Base-by-base conservation (phyloP, 2,329 filamentous ascomycete species). In the Trichoderma semiorbis region DNA sequence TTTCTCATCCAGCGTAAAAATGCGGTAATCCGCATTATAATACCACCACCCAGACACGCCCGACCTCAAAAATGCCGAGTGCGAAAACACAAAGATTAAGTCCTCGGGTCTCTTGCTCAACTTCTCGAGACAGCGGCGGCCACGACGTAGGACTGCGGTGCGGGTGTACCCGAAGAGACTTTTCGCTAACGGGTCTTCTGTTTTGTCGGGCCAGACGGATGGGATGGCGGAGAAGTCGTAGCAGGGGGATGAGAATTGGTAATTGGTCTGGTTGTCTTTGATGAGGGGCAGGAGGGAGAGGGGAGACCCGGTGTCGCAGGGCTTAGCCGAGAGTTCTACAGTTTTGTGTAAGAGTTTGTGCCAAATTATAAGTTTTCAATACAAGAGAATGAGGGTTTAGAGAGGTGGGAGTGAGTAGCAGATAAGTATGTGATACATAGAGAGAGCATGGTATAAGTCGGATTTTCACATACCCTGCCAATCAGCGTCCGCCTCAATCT, bases 131-230 rank as follows among this genome's bases (percentile, higher is more conserved):
- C 83, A 84, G 0, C 79, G 78, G 74, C 86, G 84, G 0, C 85
- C 90, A 14, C 91, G 87, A 0, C 81, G 82, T 5, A 91, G 78
- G 47, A 92, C 84, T 30, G 87, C 85, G 3, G 77, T 76, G 50
- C 83, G 83, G 2, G 83, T 87, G 80, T 87, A 88, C 21, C 84
- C 85, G 78, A 91, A 92, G 7, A 78, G 78, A 6, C 21, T 76
- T 74, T 47, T 1, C 4, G 79, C 85, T 0, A 85, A 85, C 0
- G 85, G 85, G 8, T 39, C 36, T 4, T 47, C 18, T 3, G 82
- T 87, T 82, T 92, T 92, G 80, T 90, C 86, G 0, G 91, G 90
- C 79, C 85, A 92, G 21, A 87, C 79, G 1, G 88, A 84, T 76
- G 91, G 89, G 43, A 92, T 83, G 2, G 74, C 72, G 4, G 82